phyloP scores from a whole-genome alignment of 495 filamentous ascomycete species.

The Lasiosphaeriaceae sp. region DNA sequence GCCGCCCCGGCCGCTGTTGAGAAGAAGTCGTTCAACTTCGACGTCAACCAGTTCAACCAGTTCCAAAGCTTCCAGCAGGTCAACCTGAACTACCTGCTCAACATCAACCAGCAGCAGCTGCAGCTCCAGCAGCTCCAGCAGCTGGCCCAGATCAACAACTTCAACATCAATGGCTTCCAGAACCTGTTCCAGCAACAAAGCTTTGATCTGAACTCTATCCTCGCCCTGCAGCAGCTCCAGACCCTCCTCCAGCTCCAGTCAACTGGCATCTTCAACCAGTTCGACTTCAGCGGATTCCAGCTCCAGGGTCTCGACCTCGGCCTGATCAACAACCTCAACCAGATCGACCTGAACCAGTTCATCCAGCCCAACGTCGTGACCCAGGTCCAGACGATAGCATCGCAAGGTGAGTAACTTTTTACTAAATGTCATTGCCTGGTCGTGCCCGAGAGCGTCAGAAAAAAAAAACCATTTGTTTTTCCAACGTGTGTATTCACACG shows the following conservation, averaged over 20 bases:
- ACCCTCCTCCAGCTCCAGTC: constrained; percentile 37
- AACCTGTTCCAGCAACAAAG: constrained; percentile 29
- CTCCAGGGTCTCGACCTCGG: constrained; percentile 38
- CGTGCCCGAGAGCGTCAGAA: not conserved
- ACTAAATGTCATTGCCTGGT: not conserved
- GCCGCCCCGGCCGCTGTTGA: constrained; percentile 36
- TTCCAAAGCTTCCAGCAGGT: constrained; percentile 36
- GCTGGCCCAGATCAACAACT: constrained; percentile 39
- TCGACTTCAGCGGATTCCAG: constrained; percentile 38
- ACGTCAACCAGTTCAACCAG: constrained; percentile 36
- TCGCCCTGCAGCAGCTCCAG: constrained; percentile 43
- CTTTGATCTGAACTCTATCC: constrained; percentile 36
- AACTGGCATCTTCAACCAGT: constrained; percentile 41
- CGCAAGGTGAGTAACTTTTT: constrained; percentile 22
- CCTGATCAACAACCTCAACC: constrained; percentile 33
- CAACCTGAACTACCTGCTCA: constrained; percentile 45
- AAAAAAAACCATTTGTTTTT: not conserved
- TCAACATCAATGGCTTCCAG: constrained; percentile 37
- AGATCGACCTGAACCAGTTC: constrained; percentile 36
- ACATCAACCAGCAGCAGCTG: constrained; percentile 41
- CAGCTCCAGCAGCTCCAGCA: constrained; percentile 37
- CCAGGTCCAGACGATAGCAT: constrained; percentile 37
- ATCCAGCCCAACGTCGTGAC: constrained; percentile 30
- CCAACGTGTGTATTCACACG: constrained; percentile 18
- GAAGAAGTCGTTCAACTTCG: constrained; percentile 28